Evolutionary conservation across 2,329 filamentous ascomycete species (phyloP).

Genomic region (Penicillium sp.): DNA sequence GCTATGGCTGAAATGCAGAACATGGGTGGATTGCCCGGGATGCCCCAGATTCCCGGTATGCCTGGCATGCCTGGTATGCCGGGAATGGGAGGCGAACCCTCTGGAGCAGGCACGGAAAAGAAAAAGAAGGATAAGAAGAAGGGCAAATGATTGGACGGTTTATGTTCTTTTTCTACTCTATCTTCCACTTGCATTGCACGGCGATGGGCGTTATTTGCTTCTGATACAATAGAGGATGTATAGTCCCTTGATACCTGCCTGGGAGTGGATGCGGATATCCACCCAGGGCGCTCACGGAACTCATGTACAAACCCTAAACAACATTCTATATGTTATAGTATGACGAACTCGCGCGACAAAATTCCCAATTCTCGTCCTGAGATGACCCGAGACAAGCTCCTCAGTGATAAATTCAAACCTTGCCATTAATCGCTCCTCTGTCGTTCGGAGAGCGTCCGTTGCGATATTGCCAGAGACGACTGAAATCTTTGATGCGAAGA

Average conservation of each 20-base stretch:
- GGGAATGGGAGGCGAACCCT: slow-evolving; percentile 42
- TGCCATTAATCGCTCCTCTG: neutral
- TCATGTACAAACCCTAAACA: neutral
- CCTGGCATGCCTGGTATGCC: slow-evolving; percentile 47
- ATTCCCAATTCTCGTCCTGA: neutral
- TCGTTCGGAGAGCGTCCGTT: slow-evolving; percentile 29
- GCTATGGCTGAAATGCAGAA: slow-evolving; percentile 90
- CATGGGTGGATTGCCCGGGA: slow-evolving; percentile 41
- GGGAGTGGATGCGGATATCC: neutral
- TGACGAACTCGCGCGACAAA: neutral
- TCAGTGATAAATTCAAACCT: neutral
- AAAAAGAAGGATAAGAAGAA: slow-evolving; percentile 51
- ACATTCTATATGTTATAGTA: neutral
- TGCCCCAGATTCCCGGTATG: slow-evolving; percentile 42
- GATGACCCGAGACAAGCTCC: no score
- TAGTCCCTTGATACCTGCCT: slow-evolving; percentile 5
- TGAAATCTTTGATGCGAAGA: slow-evolving; percentile 33
- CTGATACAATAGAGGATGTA: slow-evolving; percentile 6
- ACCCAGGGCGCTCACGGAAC: neutral
- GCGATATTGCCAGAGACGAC: slow-evolving; percentile 40
- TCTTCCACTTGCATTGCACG: slow-evolving; percentile 36
- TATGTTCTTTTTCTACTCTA: slow-evolving; percentile 15
- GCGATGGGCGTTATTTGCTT: slow-evolving; percentile 33
- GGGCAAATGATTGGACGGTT: slow-evolving; percentile 33
- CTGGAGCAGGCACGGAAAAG: slow-evolving; percentile 31